These are phyloP conservation scores for Fusarium avenaceum DNA, from an alignment of 2,329 filamentous ascomycete species.

Conservation along the genomic window DNA sequence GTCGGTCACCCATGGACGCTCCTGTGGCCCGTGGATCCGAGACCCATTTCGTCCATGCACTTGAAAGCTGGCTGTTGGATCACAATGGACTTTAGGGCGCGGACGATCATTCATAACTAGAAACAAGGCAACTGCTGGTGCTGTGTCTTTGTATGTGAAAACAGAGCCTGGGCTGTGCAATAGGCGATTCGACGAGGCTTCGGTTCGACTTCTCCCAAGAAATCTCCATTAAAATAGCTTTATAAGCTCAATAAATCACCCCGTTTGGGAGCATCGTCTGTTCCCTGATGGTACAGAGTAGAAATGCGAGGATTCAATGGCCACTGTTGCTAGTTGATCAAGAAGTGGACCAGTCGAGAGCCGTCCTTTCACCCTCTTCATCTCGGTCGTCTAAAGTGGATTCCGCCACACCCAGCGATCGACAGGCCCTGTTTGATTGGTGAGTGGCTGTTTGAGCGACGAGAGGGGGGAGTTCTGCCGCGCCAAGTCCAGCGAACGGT, in stretches of 20 bases:
- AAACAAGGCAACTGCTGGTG: constrained; percentile 16
- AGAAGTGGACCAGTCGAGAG: constrained; percentile 43
- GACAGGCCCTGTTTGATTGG: constrained; percentile 26
- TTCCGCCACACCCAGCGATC: constrained; percentile 43
- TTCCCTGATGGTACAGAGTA: constrained; percentile 15
- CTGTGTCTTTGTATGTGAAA: constrained; percentile 6
- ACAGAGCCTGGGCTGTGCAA: not conserved
- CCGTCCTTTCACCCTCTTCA: constrained; percentile 41
- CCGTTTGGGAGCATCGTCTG: constrained; percentile 4
- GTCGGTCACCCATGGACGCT: constrained; percentile 35
- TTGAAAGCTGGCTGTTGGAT: constrained; percentile 39
- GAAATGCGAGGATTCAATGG: constrained; percentile 24
- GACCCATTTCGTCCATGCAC: constrained; percentile 34
- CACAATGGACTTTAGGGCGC: constrained; percentile 42
- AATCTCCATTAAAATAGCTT: not conserved
- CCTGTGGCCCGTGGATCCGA: constrained; percentile 39
- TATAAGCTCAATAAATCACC: not conserved
- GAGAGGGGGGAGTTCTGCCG: constrained; percentile 17
- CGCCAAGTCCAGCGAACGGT: constrained; percentile 42
- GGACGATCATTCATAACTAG: constrained; percentile 31
- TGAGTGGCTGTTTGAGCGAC: constrained; percentile 35
- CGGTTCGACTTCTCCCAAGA: not conserved
- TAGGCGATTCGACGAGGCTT: not conserved
- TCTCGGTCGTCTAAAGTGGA: constrained; percentile 47
- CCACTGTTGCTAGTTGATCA: constrained; percentile 14